Evolutionary conservation across 2,329 filamentous ascomycete species (phyloP).

Genomic region (Aspergillus arachidicola): DNA sequence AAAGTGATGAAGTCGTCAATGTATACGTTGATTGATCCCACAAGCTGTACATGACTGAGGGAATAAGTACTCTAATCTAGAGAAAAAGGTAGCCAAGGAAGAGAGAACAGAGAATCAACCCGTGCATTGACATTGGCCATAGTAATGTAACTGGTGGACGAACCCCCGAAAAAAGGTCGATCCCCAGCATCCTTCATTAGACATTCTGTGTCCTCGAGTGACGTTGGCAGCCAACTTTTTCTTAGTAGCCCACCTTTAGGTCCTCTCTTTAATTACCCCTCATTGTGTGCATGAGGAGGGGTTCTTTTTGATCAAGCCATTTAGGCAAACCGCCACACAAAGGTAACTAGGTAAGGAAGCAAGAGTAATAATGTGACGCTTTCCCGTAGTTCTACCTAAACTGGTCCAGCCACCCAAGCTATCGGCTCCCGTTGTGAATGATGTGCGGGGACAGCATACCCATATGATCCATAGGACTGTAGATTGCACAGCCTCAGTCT

Average conservation of each 20-base stretch:
- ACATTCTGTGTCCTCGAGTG: neutral
- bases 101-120: neutral
- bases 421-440: conserved; percentile 22
- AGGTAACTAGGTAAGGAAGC: neutral
- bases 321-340: neutral
- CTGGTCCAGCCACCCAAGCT: conserved; percentile 18
- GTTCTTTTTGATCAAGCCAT: neutral
- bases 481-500: conserved; percentile 35
- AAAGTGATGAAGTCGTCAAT: neutral
- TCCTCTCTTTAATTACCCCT: neutral
- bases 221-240: neutral
- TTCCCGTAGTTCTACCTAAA: neutral
- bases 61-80: neutral
- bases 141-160: neutral
- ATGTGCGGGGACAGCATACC: conserved; percentile 23
- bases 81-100: neutral
- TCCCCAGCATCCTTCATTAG: neutral
- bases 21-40: neutral
- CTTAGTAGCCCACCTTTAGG: neutral
- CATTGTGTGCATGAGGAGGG: neutral
- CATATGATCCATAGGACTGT: conserved; percentile 10
- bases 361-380: neutral
- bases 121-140: neutral
- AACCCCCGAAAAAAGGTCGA: neutral
- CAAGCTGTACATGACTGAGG: neutral